Evolutionary conservation across 768 basidiomycete species (phyloP).

Genomic region (Clitopilus passeckerianus): DNA sequence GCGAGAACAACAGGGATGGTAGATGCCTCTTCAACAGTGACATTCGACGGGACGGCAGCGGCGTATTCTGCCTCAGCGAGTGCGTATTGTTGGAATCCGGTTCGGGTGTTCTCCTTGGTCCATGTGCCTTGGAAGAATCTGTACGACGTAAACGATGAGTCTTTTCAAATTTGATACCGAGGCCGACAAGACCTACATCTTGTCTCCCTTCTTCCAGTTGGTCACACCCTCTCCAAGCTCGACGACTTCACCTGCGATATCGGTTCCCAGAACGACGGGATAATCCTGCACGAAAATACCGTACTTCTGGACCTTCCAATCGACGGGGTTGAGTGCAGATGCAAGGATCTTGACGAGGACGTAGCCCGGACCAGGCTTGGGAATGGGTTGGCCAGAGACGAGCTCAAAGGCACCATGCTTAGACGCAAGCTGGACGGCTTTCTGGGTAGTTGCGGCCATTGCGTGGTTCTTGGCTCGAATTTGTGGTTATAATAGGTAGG

Average conservation of each 20-base stretch:
- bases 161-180: neutral
- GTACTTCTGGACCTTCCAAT: constrained; percentile 9
- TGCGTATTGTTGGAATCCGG: constrained; percentile 23
- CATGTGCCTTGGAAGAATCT: constrained; percentile 9
- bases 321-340: constrained; percentile 14
- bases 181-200: neutral
- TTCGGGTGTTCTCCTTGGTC: neutral
- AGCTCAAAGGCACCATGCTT: neutral
- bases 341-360: constrained; percentile 15
- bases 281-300: neutral
- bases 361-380: constrained; percentile 11
- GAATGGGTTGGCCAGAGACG: neutral
- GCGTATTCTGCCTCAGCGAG: constrained; percentile 13
- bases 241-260: neutral
- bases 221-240: neutral
- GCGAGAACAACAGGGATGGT: constrained; percentile 33
- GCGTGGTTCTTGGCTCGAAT: neutral
- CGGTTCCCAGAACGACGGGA: neutral
- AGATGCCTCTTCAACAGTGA: constrained; percentile 34
- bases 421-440: neutral
- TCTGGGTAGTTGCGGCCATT: neutral
- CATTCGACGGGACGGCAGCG: constrained; percentile 24
- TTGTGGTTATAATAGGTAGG: neutral
- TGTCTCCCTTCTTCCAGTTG: neutral
- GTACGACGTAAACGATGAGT: neutral